Evolutionary conservation across 768 basidiomycete species (phyloP), one percentile per base, ranked within the genome.

Genomic region (Imleria badia): DNA sequence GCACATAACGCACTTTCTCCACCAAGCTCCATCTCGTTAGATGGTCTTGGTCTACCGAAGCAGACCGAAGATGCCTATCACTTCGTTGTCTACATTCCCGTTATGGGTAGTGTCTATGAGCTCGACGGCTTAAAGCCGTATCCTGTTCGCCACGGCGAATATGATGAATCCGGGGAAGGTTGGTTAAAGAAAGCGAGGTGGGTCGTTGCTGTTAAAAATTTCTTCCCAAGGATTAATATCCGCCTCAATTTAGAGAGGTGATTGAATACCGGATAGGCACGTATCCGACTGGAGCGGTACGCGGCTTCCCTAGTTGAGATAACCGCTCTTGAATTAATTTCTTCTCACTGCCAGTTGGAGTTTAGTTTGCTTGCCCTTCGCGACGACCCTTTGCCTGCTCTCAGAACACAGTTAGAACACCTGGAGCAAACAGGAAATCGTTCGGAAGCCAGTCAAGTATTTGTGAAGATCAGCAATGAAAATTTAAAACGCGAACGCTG

Each of bases 1-100:
- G 88, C 91, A 15, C 96, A 99, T 69, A 99, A 99, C 66, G 82
- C 91, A 17, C 86, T 98, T 61, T 93, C 95, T 12, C 91, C 94
- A 35, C 93, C 94, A 14, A 88, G 82, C 54, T 84, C 91, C 1
- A 90, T 97, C 61, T 91, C 91, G 7, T 75, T 96, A 49, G 91
- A 94, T 64, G 92, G 94, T 19, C 79, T 93, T 22, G 86, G 83
- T 22, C 75, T 89, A 20, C 82, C 81, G 26, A 88, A 77, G 60
- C 84, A 75, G 61, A 72, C 74, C 5, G 85, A 86, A 66, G 97
- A 98, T 63, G 95, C 95, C 13, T 99, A 96, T 71, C 96, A 99
- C 64, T 99, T 98, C 65, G 86, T 98, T 39, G 88, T 96, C 12
- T 99, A 98, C 69, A 75, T 96, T 45, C 96, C 96, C 5, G 74